Evolutionary conservation across 140 eudicot species (phyloP).

Genomic region (Erigeron philadelphicus): DNA sequence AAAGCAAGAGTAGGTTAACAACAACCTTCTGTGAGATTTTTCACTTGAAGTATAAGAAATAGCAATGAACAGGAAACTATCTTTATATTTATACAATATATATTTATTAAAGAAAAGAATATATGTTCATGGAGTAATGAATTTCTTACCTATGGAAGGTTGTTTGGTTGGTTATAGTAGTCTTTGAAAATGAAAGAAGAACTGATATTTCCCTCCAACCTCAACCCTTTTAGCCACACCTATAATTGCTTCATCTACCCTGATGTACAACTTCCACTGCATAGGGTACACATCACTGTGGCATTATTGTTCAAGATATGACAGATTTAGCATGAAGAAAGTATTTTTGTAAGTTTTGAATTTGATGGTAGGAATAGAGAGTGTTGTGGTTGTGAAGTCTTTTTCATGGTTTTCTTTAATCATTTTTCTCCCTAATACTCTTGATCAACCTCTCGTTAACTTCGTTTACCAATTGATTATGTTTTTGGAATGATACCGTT

Average conservation of each 20-base stretch:
- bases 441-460: constrained; percentile 3
- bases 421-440: constrained; percentile 10
- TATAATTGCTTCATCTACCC: not conserved
- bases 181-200: constrained; percentile 51
- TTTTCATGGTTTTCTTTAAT: constrained; percentile 26
- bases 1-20: constrained; percentile 56
- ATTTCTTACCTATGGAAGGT: constrained; percentile 40
- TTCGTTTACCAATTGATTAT: constrained; percentile 2
- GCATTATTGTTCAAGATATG: not conserved
- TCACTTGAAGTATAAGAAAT: constrained; percentile 69
- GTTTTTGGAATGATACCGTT: constrained; percentile 16
- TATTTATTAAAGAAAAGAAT: not conserved
- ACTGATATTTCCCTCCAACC: constrained; percentile 38
- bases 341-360: constrained; percentile 21
- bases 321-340: constrained; percentile 10
- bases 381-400: constrained; percentile 37
- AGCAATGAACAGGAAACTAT: constrained; percentile 26
- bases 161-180: constrained; percentile 28
- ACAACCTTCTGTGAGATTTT: constrained; percentile 35
- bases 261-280: constrained; percentile 25
- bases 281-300: constrained; percentile 10
- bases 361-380: constrained; percentile 26
- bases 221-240: not conserved
- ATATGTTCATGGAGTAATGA: constrained; percentile 26
- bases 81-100: too few relatives aligned